Evolutionary conservation across 2,329 filamentous ascomycete genomes (phyloP).

Genomic region (Helotiales sp.): DNA sequence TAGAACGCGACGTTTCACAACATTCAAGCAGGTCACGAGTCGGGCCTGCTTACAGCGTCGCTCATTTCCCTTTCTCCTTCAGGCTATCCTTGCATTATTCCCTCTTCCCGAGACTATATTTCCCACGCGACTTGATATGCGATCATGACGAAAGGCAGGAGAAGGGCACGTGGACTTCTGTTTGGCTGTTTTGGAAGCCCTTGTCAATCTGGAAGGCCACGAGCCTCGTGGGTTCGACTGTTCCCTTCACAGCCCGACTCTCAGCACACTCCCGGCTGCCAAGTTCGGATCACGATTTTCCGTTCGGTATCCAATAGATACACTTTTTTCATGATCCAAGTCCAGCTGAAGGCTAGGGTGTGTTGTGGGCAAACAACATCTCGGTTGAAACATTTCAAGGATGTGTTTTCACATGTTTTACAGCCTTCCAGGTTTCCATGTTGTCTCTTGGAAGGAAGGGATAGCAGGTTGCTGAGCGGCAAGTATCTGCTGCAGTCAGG

Average conservation of each 20-base stretch:
- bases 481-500: not conserved
- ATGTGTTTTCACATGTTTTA: not conserved
- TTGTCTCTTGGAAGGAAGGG: not conserved
- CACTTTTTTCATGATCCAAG: not conserved
- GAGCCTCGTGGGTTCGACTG: not conserved
- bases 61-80: not conserved
- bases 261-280: not conserved
- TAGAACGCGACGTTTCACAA: not conserved
- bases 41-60: not conserved
- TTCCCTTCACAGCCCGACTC: not conserved
- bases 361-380: not conserved
- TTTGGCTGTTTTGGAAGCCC: not conserved
- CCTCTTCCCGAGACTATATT: not conserved
- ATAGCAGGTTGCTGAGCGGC: not conserved
- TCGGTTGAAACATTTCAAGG: not conserved
- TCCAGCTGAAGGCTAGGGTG: not conserved
- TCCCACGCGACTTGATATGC: not conserved
- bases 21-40: not conserved
- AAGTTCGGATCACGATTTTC: not conserved
- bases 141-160: not conserved
- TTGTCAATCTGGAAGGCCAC: not conserved
- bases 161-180: not conserved
- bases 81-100: not conserved
- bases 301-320: not conserved
- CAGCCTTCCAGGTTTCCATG: not conserved